These are phyloP conservation scores for Trypanosoma theileri DNA, from an alignment of 208 protist genomes.

Conservation along the genomic window DNA sequence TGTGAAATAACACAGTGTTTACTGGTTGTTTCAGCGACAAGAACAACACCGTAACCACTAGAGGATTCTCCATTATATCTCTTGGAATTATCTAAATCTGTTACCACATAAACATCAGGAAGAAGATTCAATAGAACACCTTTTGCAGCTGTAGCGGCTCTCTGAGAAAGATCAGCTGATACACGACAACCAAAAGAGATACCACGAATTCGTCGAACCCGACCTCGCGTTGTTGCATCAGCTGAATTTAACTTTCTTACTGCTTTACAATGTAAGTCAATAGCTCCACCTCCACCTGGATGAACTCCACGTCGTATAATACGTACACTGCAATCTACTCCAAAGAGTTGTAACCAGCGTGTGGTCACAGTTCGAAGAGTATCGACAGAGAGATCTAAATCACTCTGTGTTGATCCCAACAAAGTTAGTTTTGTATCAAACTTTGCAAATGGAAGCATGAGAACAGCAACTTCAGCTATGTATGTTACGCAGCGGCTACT, in stretches of 20 bases:
- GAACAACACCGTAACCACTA: conserved; percentile 90
- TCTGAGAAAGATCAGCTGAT: conserved; percentile 85
- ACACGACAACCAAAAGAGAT: conserved; percentile 90
- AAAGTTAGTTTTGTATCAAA: conserved; percentile 85
- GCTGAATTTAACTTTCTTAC: conserved; percentile 74
- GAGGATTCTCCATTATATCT: conserved; percentile 38
- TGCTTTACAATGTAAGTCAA: conserved; percentile 74
- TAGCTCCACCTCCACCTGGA: conserved; percentile 84
- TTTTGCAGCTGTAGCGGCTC: conserved; percentile 84
- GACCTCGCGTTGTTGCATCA: conserved; percentile 67
- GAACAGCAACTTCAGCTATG: conserved; percentile 79
- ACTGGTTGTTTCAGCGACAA: conserved; percentile 92
- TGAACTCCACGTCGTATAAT: conserved; percentile 82
- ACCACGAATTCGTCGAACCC: conserved; percentile 90
- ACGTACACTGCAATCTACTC: conserved; percentile 74
- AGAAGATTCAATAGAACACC: conserved; percentile 87
- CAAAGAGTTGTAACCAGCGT: conserved; percentile 88
- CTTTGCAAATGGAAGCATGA: conserved; percentile 91
- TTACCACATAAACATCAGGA: conserved; percentile 92
- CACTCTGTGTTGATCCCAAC: conserved; percentile 82
- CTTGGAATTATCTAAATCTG: conserved; percentile 82
- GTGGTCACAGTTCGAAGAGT: conserved; percentile 88
- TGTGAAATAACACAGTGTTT: conserved; percentile 83
- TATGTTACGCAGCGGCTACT: conserved; percentile 82
- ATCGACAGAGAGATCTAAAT: conserved; percentile 86